A percentile compares a stretch with the other conserved stretches of the same genome.
phyloP scores from a whole-genome alignment of 257 asterid species.

The Paraleonurus japonicus region DNA sequence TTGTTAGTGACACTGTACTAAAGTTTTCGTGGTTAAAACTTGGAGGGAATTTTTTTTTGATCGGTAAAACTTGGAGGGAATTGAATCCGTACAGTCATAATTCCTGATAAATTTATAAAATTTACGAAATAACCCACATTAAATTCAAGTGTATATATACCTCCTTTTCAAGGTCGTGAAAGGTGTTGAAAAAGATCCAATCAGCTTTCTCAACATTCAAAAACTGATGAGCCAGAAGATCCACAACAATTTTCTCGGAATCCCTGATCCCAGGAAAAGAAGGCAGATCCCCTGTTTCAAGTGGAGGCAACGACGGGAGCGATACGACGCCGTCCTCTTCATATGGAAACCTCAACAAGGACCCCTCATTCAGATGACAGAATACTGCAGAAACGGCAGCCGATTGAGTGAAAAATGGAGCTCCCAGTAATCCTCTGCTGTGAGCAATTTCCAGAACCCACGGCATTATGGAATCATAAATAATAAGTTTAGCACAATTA shows the following conservation, averaged over 20 bases:
- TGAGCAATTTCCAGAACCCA: constrained; percentile 38
- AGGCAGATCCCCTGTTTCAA: constrained; percentile 43
- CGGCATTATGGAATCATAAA: constrained; percentile 38
- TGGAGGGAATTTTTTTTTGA: no score
- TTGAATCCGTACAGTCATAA: no score
- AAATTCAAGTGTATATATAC: constrained; percentile 10
- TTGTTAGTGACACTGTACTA: no score
- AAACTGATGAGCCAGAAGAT: constrained; percentile 22
- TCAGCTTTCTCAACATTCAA: constrained; percentile 37
- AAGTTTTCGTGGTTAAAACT: no score
- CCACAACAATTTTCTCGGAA: background rate
- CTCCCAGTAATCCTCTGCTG: constrained; percentile 30
- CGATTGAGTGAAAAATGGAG: constrained; percentile 46
- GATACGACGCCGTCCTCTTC: constrained; percentile 19
- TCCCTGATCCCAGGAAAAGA: background rate
- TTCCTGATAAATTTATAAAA: no score
- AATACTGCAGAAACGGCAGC: constrained; percentile 35
- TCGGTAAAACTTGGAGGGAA: no score
- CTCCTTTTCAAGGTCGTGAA: constrained; percentile 35
- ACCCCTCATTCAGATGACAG: constrained; percentile 37
- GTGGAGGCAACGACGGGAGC: constrained; percentile 42
- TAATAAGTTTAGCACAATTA: constrained; percentile 16
- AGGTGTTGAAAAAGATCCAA: constrained; percentile 53
- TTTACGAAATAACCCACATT: background rate
- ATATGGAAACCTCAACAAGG: constrained; percentile 26